Conservation (phyloP, 148 eudicot genomes). For the Rhododendron ferrugineum region DNA sequence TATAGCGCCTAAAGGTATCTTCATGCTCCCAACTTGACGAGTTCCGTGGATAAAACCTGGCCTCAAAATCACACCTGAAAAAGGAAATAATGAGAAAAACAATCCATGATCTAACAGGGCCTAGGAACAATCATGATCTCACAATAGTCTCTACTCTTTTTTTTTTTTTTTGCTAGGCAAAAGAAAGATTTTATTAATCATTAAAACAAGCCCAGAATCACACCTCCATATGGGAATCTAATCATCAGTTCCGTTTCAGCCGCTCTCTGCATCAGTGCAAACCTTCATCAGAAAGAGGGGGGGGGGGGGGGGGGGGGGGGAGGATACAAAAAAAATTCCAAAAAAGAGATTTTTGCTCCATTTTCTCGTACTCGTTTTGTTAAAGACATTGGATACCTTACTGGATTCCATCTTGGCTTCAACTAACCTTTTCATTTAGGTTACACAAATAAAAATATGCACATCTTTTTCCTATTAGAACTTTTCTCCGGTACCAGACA, state of each 20-base stretch:
- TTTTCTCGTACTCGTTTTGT: neutral
- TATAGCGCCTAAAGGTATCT: slow-evolving; percentile 57
- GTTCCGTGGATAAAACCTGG: slow-evolving; percentile 70
- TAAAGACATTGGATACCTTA: neutral
- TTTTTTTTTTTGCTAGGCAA: no score
- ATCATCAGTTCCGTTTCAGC: slow-evolving; percentile 63
- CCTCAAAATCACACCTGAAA: slow-evolving; percentile 55
- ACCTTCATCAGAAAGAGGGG: neutral
- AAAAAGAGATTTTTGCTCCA: neutral
- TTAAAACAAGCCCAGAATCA: neutral
- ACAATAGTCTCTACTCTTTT: neutral
- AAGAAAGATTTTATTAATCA: no score
- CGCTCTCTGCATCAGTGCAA: slow-evolving; percentile 39
- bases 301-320: no score
- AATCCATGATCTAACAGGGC: neutral
- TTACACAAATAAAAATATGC: neutral
- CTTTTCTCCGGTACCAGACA: neutral
- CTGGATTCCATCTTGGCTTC: neutral
- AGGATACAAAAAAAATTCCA: neutral
- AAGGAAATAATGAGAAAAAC: neutral
- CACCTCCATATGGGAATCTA: slow-evolving; percentile 65
- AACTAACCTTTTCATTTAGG: neutral
- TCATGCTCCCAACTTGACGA: slow-evolving; percentile 55
- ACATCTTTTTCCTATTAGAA: no score
- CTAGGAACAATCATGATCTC: neutral